These are phyloP conservation scores for Ascoidea asiatica DNA, from an alignment of 805 yeast species.

Conservation along the genomic window DNA sequence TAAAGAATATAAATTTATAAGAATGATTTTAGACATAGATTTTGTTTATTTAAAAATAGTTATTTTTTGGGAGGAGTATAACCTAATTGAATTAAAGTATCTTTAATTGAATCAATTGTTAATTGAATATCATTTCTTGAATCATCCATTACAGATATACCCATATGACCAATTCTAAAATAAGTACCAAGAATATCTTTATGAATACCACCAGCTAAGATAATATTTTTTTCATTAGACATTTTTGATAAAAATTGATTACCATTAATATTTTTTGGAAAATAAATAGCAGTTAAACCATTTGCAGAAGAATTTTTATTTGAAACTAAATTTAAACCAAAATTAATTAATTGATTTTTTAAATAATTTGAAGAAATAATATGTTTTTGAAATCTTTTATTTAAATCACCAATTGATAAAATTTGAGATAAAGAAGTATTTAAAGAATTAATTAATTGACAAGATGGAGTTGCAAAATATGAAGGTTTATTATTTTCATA, in stretches of 20 bases:
- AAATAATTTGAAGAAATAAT: constrained; percentile 46
- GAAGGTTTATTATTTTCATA: constrained; percentile 70
- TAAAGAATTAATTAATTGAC: constrained; percentile 73
- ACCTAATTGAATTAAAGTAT: constrained; percentile 26
- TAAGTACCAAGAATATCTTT: constrained; percentile 67
- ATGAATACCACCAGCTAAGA: constrained; percentile 85
- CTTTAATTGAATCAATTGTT: constrained; percentile 32
- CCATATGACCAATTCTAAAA: constrained; percentile 96
- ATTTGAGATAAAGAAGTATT: constrained; percentile 66
- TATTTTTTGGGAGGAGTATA: constrained; percentile 15
- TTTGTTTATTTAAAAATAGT: neutral
- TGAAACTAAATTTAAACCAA: constrained; percentile 65
- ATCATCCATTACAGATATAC: constrained; percentile 58
- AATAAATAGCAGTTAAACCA: constrained; percentile 76
- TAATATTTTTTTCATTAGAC: constrained; percentile 51
- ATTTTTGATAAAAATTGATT: constrained; percentile 41
- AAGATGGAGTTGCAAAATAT: constrained; percentile 96
- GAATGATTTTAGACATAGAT: too few species aligned
- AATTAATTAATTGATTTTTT: constrained; percentile 36
- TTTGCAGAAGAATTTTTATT: constrained; percentile 57
- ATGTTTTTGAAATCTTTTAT: constrained; percentile 51
- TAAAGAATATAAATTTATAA: too few species aligned
- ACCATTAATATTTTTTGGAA: constrained; percentile 64
- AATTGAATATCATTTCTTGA: constrained; percentile 39
- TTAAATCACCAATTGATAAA: constrained; percentile 37